Percentiles rank a stretch among this genome's conserved stretches.
Conservation (phyloP, 1,139 yeast species). For the Saccharomyces hybrid region DNA sequence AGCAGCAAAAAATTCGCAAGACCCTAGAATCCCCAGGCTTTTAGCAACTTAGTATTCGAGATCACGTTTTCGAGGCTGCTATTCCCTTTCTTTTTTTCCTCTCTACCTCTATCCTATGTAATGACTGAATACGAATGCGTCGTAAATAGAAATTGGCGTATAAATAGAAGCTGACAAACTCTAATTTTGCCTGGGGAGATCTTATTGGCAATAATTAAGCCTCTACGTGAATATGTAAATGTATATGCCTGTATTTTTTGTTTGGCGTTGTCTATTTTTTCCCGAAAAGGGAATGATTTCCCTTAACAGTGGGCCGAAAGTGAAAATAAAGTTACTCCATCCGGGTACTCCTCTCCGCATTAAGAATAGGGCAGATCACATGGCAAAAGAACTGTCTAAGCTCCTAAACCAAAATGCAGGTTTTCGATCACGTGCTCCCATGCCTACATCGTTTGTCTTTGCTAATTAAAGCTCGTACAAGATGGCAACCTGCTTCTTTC, state of each 20-base stretch:
- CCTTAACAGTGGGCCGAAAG: not conserved
- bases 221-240: too few species aligned
- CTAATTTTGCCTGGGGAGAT: not conserved
- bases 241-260: not conserved
- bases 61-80: not conserved
- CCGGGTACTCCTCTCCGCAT: not conserved
- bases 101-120: not conserved
- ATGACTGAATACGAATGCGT: not conserved
- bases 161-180: not conserved
- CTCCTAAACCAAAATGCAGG: too few species aligned
- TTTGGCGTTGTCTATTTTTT: not conserved
- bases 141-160: not conserved
- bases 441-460: too few species aligned
- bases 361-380: not conserved
- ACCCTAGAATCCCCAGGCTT: not conserved
- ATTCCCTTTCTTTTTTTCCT: not conserved
- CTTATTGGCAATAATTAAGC: not conserved
- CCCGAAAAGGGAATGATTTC: not conserved
- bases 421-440: too few species aligned
- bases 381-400: too few species aligned
- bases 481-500: not conserved
- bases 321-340: not conserved
- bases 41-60: not conserved
- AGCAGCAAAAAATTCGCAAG: not conserved
- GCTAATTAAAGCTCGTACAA: not conserved